These are phyloP conservation scores for Dactylellina sp. DNA, from an alignment of 2,329 filamentous ascomycete genomes.

Conservation along the genomic window DNA sequence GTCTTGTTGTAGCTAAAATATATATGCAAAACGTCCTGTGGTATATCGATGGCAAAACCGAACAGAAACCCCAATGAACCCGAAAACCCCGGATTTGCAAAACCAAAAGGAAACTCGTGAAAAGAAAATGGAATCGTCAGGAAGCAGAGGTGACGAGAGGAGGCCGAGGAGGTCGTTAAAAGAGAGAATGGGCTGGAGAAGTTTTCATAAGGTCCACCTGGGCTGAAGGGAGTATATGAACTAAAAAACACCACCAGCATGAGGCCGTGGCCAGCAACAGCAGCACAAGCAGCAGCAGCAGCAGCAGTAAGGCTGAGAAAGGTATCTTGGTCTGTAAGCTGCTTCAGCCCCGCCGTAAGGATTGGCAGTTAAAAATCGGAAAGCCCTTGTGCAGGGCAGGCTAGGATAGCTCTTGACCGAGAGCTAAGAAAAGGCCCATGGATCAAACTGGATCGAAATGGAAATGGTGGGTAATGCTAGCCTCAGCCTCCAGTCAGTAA, in stretches of 20 bases:
- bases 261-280: neutral
- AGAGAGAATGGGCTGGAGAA: conserved; percentile 48
- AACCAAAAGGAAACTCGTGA: conserved; percentile 57
- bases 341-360: conserved; percentile 57
- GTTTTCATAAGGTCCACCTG: conserved; percentile 52
- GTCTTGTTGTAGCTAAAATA: conserved; percentile 34
- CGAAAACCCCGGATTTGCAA: conserved; percentile 55
- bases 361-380: conserved; percentile 53
- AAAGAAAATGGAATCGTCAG: conserved; percentile 40
- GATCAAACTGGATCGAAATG: conserved; percentile 33
- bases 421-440: conserved; percentile 54
- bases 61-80: conserved; percentile 55
- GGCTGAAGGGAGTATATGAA: conserved; percentile 57
- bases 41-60: conserved; percentile 45
- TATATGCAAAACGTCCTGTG: conserved; percentile 30
- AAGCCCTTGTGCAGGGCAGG: conserved; percentile 39
- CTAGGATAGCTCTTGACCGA: conserved; percentile 46
- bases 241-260: conserved; percentile 41
- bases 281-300: no score
- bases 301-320: conserved; percentile 55
- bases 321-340: conserved; percentile 45
- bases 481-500: conserved; percentile 54
- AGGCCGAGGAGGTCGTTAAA: conserved; percentile 45
- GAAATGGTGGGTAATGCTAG: conserved; percentile 32
- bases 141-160: conserved; percentile 27